Percentiles rank a stretch among this genome's conserved stretches.
These are phyloP conservation scores for Chaetomiaceae sp. DNA, from an alignment of 2,329 filamentous ascomycete genomes.

Conservation along the genomic window DNA sequence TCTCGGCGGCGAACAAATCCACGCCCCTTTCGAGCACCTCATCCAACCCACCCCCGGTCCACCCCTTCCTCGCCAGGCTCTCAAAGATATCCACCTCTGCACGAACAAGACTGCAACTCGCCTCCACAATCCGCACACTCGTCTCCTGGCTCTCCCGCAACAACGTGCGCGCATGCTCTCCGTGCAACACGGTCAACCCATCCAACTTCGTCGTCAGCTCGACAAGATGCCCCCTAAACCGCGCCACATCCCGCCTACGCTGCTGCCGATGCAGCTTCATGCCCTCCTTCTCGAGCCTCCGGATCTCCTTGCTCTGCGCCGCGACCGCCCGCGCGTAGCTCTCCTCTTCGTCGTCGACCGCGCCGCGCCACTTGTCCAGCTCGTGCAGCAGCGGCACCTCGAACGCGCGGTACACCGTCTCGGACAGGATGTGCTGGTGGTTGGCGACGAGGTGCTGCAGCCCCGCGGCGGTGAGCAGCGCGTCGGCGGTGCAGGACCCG, in stretches of 20 bases:
- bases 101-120: slow-evolving; percentile 60
- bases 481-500: slow-evolving; percentile 58
- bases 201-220: slow-evolving; percentile 59
- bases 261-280: slow-evolving; percentile 56
- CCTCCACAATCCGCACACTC: slow-evolving; percentile 58
- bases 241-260: slow-evolving; percentile 56
- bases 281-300: slow-evolving; percentile 61
- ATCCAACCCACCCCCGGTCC: slow-evolving; percentile 62
- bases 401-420: slow-evolving; percentile 64
- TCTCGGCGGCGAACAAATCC: slow-evolving; percentile 43
- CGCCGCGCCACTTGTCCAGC: slow-evolving; percentile 59
- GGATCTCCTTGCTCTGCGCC: slow-evolving; percentile 56
- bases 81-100: slow-evolving; percentile 69
- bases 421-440: slow-evolving; percentile 65
- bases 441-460: slow-evolving; percentile 65
- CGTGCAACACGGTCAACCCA: slow-evolving; percentile 57
- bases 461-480: slow-evolving; percentile 57
- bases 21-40: slow-evolving; percentile 60
- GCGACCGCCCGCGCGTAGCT: slow-evolving; percentile 54
- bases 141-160: slow-evolving; percentile 62
- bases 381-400: slow-evolving; percentile 67
- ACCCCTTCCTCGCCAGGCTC: slow-evolving; percentile 61
- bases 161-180: slow-evolving; percentile 55
- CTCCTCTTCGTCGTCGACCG: slow-evolving; percentile 62
- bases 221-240: slow-evolving; percentile 60